These are phyloP conservation scores for Eleusine coracana DNA, from an alignment of 176 grass and related monocot genomes.

Conservation along the genomic window DNA sequence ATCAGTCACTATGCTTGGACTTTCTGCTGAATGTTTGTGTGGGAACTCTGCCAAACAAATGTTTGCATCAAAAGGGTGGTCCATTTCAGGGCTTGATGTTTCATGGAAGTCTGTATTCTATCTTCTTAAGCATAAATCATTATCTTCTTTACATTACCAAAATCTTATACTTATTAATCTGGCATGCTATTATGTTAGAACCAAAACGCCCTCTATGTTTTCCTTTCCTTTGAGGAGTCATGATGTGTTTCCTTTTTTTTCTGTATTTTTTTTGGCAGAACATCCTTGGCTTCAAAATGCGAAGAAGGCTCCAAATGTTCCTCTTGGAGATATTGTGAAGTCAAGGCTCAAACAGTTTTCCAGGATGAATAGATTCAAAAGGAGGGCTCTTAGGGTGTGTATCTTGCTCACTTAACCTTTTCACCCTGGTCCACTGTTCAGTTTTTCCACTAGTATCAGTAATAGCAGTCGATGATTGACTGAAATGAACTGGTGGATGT, in stretches of 20 bases:
- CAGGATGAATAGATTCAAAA: slow-evolving; percentile 99
- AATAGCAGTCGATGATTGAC: slow-evolving; percentile 21
- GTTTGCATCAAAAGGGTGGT: background rate
- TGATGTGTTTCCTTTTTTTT: slow-evolving; percentile 11
- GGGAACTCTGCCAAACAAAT: slow-evolving; percentile 4
- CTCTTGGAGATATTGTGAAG: slow-evolving; percentile 99
- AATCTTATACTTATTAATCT: background rate
- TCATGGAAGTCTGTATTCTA: background rate
- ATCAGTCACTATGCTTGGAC: background rate
- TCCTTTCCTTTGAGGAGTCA: background rate
- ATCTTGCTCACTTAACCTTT: slow-evolving; percentile 13
- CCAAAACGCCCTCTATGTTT: background rate
- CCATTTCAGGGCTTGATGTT: slow-evolving; percentile 21
- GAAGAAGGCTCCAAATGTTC: slow-evolving; percentile 98
- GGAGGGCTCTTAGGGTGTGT: slow-evolving; percentile 90
- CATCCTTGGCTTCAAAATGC: slow-evolving; percentile 98
- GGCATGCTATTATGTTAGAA: background rate
- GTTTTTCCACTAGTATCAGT: slow-evolving; percentile 3
- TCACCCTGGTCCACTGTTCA: slow-evolving; percentile 16
- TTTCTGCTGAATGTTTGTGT: slow-evolving; percentile 26
- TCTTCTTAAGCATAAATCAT: background rate
- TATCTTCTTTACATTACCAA: background rate
- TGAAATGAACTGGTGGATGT: slow-evolving; percentile 22
- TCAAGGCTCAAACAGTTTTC: slow-evolving; percentile 99
- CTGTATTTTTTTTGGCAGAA: slow-evolving; percentile 23